A percentile compares a stretch with the other conserved stretches of the same genome.
Evolutionary conservation across 2,329 filamentous ascomycete species (phyloP).

Genomic region (Botrytis pseudocinerea): DNA sequence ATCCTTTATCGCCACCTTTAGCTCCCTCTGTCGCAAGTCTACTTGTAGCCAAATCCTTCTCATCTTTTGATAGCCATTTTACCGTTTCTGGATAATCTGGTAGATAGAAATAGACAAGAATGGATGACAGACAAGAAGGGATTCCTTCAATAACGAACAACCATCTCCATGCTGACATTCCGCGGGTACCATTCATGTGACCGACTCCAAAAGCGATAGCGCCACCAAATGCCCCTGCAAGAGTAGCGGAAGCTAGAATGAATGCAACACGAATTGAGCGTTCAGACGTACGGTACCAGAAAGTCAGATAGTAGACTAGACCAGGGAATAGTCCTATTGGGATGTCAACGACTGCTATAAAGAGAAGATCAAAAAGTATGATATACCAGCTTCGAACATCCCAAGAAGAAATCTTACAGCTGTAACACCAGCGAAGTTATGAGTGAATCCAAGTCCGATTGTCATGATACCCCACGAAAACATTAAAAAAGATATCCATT

Average conservation of each 20-base stretch:
- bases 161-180: conserved; percentile 39
- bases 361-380: conserved; percentile 42
- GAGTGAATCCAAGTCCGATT: conserved; percentile 49
- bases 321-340: conserved; percentile 49
- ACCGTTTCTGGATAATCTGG: conserved; percentile 52
- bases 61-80: conserved; percentile 47
- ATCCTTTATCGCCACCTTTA: conserved; percentile 44
- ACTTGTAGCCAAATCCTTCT: conserved; percentile 46
- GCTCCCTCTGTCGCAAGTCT: conserved; percentile 47
- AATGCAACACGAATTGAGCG: conserved; percentile 39
- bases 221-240: conserved; percentile 40
- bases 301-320: conserved; percentile 40
- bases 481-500: conserved; percentile 53
- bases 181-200: conserved; percentile 36
- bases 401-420: conserved; percentile 51
- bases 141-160: conserved; percentile 40
- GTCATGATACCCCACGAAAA: conserved; percentile 51
- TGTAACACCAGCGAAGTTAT: conserved; percentile 46
- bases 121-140: conserved; percentile 49
- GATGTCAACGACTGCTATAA: conserved; percentile 37
- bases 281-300: conserved; percentile 39
- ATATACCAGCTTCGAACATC: conserved; percentile 49
- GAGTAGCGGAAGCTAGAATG: conserved; percentile 38
- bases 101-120: conserved; percentile 48
- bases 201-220: conserved; percentile 39